Evolutionary conservation across 179 eudicot species (phyloP), one percentile per base, ranked within the genome.

Genomic region (Actinidia chinensis): DNA sequence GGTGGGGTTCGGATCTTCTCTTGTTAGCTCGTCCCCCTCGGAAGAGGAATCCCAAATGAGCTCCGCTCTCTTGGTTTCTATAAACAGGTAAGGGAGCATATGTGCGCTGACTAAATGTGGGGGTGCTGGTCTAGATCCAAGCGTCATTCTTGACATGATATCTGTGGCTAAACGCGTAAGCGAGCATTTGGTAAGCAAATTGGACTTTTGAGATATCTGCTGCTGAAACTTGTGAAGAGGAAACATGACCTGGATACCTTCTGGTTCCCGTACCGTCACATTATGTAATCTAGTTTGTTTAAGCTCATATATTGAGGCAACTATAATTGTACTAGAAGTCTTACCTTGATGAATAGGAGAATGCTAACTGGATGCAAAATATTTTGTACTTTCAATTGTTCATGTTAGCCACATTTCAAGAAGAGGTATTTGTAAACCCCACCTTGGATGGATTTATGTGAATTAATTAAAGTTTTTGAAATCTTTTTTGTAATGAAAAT

Each of bases 91-190:
- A 74, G 94, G 98, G 55, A 85, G 74, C 18, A 89, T 95, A 72
- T 93, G 98, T 42, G 98, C 97, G 46, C 85, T 95, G 58, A 89
- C 89, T 64, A 95, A 95, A 84, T 88, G 95, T 69, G 98, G 98
- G 20, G 95, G 98, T 70, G 88, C 93, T 17, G 97, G 93, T 23
- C 78, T 93, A 4, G 98, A 95, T 82, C 94, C 95, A 10, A 95
- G 98, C 42, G 79, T 93, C 56, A 85, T 95, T 73, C 93, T 90
- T 72, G 98, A 95, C 86, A 95, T 93, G 98, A 85, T 93, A 69
- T 92, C 97, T 5, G 98, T 94, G 61, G 96, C 93, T 17, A 90
- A 84, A 79, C 87, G 90, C 83, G 94, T 89, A 71, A 90, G 94
- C 42, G 94, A 93, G 83, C 88, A 87, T 82, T 79, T 95, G 64